These are phyloP conservation scores for Stemphylium beticola DNA, from an alignment of 2,329 filamentous ascomycete species.

Conservation along the genomic window DNA sequence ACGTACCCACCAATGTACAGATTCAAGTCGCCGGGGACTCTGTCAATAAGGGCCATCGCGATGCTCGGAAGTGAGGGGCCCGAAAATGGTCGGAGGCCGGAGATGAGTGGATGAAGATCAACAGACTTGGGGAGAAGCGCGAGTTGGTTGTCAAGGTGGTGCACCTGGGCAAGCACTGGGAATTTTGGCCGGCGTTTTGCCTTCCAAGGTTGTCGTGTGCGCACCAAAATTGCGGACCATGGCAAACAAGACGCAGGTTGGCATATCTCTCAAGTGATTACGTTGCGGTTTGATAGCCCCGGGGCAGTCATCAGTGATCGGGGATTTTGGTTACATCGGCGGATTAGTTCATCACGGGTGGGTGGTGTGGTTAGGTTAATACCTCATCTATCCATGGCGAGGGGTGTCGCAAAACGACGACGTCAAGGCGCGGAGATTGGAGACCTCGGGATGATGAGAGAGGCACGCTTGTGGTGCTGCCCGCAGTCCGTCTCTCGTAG, in stretches of 20 bases:
- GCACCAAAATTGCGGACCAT: slow-evolving; percentile 11
- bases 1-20: slow-evolving; percentile 81
- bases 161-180: slow-evolving; percentile 11
- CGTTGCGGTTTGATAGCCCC: not conserved
- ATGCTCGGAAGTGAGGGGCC: slow-evolving; percentile 8
- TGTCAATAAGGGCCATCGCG: slow-evolving; percentile 66
- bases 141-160: slow-evolving; percentile 9
- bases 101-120: slow-evolving; percentile 24
- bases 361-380: not conserved
- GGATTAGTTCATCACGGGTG: too few relatives aligned
- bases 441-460: too few relatives aligned
- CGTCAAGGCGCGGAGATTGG: too few relatives aligned
- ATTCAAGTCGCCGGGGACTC: slow-evolving; percentile 71
- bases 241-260: not conserved
- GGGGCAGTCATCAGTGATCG: not conserved
- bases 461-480: not conserved
- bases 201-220: slow-evolving; percentile 12
- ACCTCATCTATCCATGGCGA: too few relatives aligned
- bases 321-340: not conserved
- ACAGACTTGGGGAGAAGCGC: slow-evolving; percentile 9
- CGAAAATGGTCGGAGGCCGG: slow-evolving; percentile 24
- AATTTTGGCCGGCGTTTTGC: slow-evolving; percentile 35
- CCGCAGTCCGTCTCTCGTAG: not conserved
- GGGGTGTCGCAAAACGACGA: too few relatives aligned
- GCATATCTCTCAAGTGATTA: not conserved